These are phyloP conservation scores for Moesziomyces aphidis DNA, from an alignment of 1,284 basidiomycete species.

Conservation along the genomic window DNA sequence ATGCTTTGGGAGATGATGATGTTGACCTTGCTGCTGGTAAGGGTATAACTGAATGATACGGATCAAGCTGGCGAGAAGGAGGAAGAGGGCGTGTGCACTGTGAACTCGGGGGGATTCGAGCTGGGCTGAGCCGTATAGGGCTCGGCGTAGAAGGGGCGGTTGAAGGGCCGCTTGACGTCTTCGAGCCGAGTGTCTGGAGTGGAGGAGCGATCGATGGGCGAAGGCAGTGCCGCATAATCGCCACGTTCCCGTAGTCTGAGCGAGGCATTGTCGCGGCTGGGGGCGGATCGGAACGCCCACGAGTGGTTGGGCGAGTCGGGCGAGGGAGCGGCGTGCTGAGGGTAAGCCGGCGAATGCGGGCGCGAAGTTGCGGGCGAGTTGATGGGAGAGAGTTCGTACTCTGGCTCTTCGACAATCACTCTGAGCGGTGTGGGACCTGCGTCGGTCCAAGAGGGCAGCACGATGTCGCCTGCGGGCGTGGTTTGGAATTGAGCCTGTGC, in stretches of 20 bases:
- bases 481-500: slow-evolving; percentile 23
- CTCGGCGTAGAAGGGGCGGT: slow-evolving; percentile 13
- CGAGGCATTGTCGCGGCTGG: slow-evolving; percentile 25
- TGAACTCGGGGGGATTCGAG: slow-evolving; percentile 4
- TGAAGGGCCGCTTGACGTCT: slow-evolving; percentile 46
- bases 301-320: slow-evolving; percentile 5
- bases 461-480: slow-evolving; percentile 39
- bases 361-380: slow-evolving; percentile 21
- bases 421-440: slow-evolving; percentile 41
- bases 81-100: slow-evolving; percentile 1
- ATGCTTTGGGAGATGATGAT: too few relatives aligned
- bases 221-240: slow-evolving; percentile 28
- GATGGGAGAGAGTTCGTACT: slow-evolving; percentile 22
- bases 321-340: slow-evolving; percentile 9
- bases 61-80: neutral
- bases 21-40: too few relatives aligned
- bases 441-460: slow-evolving; percentile 46
- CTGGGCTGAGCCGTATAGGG: neutral
- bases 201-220: slow-evolving; percentile 41
- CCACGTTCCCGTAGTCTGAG: slow-evolving; percentile 38
- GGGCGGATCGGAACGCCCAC: slow-evolving; percentile 23
- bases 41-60: too few relatives aligned
- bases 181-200: slow-evolving; percentile 48
- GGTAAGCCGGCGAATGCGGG: slow-evolving; percentile 13
- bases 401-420: slow-evolving; percentile 51